Evolutionary conservation across 1,139 yeast genomes (phyloP).

Genomic region (Starmera stellimalicola): DNA sequence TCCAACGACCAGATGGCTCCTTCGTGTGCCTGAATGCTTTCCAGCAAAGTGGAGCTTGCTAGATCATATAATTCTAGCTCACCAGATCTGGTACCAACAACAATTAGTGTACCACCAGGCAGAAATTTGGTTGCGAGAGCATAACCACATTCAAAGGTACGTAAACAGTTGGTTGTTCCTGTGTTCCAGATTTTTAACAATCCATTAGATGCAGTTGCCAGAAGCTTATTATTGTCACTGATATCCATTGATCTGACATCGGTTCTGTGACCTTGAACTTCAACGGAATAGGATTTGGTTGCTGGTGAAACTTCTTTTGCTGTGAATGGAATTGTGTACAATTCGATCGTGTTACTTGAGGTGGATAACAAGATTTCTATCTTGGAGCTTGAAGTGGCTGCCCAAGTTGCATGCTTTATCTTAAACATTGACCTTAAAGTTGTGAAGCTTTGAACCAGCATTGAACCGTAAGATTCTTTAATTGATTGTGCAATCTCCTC

Average conservation of each 20-base stretch:
- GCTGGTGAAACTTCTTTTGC: conserved; percentile 43
- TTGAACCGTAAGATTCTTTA: conserved; percentile 44
- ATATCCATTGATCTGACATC: conserved; percentile 82
- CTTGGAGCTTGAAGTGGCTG: conserved; percentile 31
- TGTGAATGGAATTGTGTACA: conserved; percentile 41
- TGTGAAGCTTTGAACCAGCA: conserved; percentile 58
- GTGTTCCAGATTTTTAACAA: conserved; percentile 83
- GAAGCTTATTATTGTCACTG: conserved; percentile 67
- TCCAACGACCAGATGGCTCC: conserved; percentile 92
- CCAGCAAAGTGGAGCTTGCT: conserved; percentile 66
- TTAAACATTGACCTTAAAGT: conserved; percentile 48
- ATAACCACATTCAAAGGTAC: conserved; percentile 87
- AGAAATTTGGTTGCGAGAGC: conserved; percentile 73
- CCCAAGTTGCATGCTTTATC: conserved; percentile 51
- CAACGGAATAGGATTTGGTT: conserved; percentile 47
- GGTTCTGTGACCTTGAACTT: conserved; percentile 77
- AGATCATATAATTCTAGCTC: conserved; percentile 78
- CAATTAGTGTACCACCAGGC: conserved; percentile 85
- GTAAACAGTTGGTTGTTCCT: conserved; percentile 59
- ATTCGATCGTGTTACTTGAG: conserved; percentile 67
- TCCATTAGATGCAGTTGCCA: conserved; percentile 90
- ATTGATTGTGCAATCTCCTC: conserved; percentile 52
- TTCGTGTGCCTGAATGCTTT: conserved; percentile 71
- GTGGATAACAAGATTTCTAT: conserved; percentile 57
- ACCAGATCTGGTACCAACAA: conserved; percentile 88